phyloP scores from a whole-genome alignment of 331 rosid genomes.

The Dryas integrifolia region DNA sequence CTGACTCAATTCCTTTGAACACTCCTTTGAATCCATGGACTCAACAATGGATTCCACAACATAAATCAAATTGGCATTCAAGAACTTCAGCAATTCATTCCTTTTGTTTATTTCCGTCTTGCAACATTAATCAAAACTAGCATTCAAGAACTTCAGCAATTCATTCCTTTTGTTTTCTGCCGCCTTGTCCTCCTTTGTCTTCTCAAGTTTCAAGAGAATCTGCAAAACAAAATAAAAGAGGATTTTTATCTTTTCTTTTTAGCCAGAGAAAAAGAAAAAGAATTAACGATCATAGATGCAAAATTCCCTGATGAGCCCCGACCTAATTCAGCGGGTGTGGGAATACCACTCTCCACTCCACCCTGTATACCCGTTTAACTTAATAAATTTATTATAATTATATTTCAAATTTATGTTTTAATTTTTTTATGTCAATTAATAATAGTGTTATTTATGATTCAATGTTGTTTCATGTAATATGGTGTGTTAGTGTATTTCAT shows the following conservation, averaged over 20 bases:
- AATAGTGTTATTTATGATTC: too few species aligned
- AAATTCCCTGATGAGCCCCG: too few species aligned
- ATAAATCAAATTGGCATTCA: slow-evolving; percentile 93
- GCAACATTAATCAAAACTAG: slow-evolving; percentile 80
- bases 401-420: too few species aligned
- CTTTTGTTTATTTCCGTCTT: slow-evolving; percentile 83
- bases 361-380: too few species aligned
- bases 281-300: background rate
- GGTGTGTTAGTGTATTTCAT: too few species aligned
- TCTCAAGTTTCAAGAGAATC: slow-evolving; percentile 90
- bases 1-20: background rate
- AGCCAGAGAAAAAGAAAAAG: background rate
- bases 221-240: slow-evolving; percentile 22
- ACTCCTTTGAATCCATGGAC: slow-evolving; percentile 23
- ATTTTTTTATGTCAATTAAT: too few species aligned
- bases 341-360: too few species aligned
- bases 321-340: too few species aligned
- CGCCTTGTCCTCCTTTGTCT: slow-evolving; percentile 84
- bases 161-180: slow-evolving; percentile 95
- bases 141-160: slow-evolving; percentile 84
- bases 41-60: slow-evolving; percentile 14
- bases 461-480: too few species aligned
- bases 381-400: too few species aligned
- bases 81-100: slow-evolving; percentile 82
- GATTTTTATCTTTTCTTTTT: background rate